These are phyloP conservation scores for Sabuloglossum arenarium DNA, from an alignment of 495 filamentous ascomycete species.

Conservation along the genomic window DNA sequence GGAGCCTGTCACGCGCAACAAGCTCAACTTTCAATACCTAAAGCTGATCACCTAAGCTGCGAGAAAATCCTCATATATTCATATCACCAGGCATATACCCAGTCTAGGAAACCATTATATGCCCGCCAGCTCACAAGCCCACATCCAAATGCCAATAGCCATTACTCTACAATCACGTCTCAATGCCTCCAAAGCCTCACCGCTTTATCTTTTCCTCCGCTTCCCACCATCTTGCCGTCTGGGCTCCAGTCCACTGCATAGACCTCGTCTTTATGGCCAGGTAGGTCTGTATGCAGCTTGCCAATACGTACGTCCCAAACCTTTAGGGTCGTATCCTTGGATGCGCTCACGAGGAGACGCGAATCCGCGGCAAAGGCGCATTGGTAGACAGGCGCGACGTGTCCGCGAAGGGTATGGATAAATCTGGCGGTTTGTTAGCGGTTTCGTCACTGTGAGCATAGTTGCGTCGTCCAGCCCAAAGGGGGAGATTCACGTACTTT, in stretches of 20 bases:
- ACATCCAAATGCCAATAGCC: no score
- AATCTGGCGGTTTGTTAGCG: constrained; percentile 27
- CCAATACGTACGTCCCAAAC: constrained; percentile 77
- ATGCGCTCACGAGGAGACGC: constrained; percentile 58
- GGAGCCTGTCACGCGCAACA: no score
- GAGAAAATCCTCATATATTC: no score
- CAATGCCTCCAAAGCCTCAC: constrained; percentile 67
- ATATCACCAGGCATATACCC: no score
- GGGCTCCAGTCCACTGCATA: constrained; percentile 85
- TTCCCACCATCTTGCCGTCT: constrained; percentile 65
- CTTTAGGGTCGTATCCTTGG: constrained; percentile 88
- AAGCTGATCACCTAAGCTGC: no score
- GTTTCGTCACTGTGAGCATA: constrained; percentile 1
- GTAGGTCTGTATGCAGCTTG: constrained; percentile 57
- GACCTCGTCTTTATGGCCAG: constrained; percentile 88
- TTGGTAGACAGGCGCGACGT: constrained; percentile 86
- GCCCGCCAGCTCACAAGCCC: no score
- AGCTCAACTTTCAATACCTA: no score
- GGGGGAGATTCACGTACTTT: constrained; percentile 22
- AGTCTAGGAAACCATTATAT: no score
- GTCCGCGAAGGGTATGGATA: constrained; percentile 66
- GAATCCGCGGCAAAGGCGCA: constrained; percentile 81
- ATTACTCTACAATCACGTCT: no score
- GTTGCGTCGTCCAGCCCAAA: neutral
- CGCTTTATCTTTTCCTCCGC: constrained; percentile 84